Evolutionary conservation across 345 rosid genomes (phyloP), one percentile per base, ranked within the genome.

Genomic region (Microthlaspi erraticum): DNA sequence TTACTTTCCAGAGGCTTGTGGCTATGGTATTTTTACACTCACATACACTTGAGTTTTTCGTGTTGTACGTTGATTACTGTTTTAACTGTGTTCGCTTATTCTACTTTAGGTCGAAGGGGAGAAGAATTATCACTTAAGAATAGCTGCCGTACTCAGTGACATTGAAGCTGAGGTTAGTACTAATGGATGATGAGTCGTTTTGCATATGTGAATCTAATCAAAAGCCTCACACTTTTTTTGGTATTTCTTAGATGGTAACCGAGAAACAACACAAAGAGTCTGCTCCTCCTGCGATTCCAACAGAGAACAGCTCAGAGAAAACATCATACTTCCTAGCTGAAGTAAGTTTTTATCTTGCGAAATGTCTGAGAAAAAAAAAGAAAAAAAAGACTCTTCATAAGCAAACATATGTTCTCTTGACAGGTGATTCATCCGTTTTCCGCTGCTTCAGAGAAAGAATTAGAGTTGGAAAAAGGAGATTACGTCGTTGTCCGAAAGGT

Each of bases 211-310:
- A 23, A 0, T 42, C 8, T 69, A 17, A 49, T 43, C 50, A 60
- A 66, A 32, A 76, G 14, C 12, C 19, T 73, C 55, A 77, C 69
- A 32, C 12, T 3, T 60, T 8, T 26, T 23, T 57, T 19, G 12
- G 31, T 34, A 64, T 77, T 38, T 64, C 42, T 60, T 82, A 93
- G 98, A 91, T 93, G 92, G 91, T 91, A 16, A 87, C 88, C 3
- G 98, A 93, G 83, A 93, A 93, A 78, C 98, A 93, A 72, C 89
- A 69, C 64, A 93, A 86, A 80, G 98, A 93, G 71, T 86, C 97
- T 81, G 98, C 94, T 61, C 98, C 97, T 73, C 97, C 97, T 46
- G 79, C 81, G 42, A 74, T 85, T 77, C 85, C 81, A 46, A 72
- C 85, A 45, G 92, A 83, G 56, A 85, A 77, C 39, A 71, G 79